Evolutionary conservation across 805 yeast genomes (phyloP).

Genomic region (Cyberlindnera mrakii): DNA sequence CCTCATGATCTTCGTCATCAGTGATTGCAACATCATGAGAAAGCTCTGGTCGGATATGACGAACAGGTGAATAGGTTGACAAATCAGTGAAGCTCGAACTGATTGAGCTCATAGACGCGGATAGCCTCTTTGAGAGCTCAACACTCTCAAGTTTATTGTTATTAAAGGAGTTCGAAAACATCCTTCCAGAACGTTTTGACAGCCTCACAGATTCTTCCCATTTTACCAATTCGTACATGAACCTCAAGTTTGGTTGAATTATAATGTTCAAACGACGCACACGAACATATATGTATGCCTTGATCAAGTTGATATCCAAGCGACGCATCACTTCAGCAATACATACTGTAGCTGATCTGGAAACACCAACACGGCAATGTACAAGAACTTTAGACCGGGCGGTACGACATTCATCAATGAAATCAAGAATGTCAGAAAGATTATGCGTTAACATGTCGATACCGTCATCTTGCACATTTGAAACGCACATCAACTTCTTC

Average conservation of each 20-base stretch:
- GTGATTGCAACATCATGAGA: conserved; percentile 4
- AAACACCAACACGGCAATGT: conserved; percentile 94
- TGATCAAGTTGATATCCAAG: conserved; percentile 55
- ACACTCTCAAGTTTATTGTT: not conserved
- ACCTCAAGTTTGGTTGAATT: conserved; percentile 87
- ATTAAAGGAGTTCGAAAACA: not conserved
- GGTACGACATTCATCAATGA: conserved; percentile 49
- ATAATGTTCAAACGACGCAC: conserved; percentile 86
- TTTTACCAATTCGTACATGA: conserved; percentile 84
- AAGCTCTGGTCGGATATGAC: not conserved
- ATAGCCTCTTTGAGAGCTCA: conserved; percentile 6
- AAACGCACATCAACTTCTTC: conserved; percentile 44
- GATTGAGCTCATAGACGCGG: conserved; percentile 11
- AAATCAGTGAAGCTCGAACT: conserved; percentile 8
- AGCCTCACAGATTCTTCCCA: conserved; percentile 40
- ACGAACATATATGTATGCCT: conserved; percentile 84
- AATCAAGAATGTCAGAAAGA: conserved; percentile 57
- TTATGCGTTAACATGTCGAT: conserved; percentile 66
- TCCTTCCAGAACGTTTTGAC: not conserved
- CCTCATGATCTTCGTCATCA: conserved; percentile 7
- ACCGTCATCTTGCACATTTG: conserved; percentile 86
- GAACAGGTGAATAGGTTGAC: conserved; percentile 1
- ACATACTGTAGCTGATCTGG: conserved; percentile 91
- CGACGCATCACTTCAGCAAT: conserved; percentile 92
- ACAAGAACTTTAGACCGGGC: conserved; percentile 54